These are phyloP conservation scores for Spatholobus suberectus DNA, from an alignment of 306 rosid species.

Conservation along the genomic window DNA sequence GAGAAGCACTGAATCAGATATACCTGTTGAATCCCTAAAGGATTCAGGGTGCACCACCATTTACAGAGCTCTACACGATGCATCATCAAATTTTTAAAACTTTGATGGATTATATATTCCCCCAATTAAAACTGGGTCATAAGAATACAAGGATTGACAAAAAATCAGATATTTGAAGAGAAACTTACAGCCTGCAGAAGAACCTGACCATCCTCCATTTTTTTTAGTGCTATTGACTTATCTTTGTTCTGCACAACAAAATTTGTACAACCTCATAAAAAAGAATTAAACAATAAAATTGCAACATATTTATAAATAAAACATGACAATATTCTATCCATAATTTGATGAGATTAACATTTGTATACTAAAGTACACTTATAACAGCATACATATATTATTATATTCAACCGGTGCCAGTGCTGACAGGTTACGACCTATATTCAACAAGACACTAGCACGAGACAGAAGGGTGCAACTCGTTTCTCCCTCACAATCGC, in stretches of 20 bases:
- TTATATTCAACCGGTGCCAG: too few species aligned
- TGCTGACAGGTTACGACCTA: too few species aligned
- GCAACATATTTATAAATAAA: conserved; percentile 33
- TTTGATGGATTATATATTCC: conserved; percentile 22
- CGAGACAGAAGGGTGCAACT: too few species aligned
- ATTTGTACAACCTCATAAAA: conserved; percentile 31
- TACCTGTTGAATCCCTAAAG: conserved; percentile 95
- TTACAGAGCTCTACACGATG: conserved; percentile 81
- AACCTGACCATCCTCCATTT: conserved; percentile 99
- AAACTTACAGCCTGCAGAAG: conserved; percentile 81
- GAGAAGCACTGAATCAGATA: conserved; percentile 88
- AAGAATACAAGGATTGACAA: conserved; percentile 25
- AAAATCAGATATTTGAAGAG: conserved; percentile 29
- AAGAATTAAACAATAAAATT: conserved; percentile 16
- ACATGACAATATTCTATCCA: conserved; percentile 16
- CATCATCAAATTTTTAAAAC: conserved; percentile 44
- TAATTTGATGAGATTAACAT: conserved; percentile 15
- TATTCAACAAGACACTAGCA: too few species aligned
- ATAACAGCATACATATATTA: too few species aligned
- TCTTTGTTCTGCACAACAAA: conserved; percentile 78
- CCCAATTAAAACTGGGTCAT: conserved; percentile 37
- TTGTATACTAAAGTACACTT: not conserved
- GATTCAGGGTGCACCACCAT: conserved; percentile 71
- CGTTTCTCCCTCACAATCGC: too few species aligned
- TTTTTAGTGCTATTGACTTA: conserved; percentile 84